phyloP scores from a whole-genome alignment of 2,329 filamentous ascomycete species.

The Elsinoe necatrix region DNA sequence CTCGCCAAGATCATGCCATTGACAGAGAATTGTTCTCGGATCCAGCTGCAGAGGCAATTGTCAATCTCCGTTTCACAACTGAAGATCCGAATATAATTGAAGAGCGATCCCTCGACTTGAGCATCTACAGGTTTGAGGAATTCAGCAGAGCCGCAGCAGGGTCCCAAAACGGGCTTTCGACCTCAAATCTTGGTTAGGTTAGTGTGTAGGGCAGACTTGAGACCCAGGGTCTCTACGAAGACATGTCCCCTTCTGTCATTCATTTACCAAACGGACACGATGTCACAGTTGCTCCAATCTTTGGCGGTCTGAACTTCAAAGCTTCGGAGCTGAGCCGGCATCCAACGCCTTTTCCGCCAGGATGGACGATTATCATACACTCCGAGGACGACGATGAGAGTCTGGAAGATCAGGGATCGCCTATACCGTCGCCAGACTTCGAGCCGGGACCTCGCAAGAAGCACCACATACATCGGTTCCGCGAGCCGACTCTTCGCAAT shows the following conservation, averaged over 20 bases:
- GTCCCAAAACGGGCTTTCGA: neutral
- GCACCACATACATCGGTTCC: slow-evolving; percentile 56
- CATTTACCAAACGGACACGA: slow-evolving; percentile 82
- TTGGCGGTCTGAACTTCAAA: slow-evolving; percentile 88
- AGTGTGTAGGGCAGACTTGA: neutral
- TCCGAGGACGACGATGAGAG: slow-evolving; percentile 48
- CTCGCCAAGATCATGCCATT: slow-evolving; percentile 3
- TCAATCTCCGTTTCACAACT: slow-evolving; percentile 1
- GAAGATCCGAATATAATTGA: slow-evolving; percentile 2
- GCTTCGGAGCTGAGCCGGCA: slow-evolving; percentile 63
- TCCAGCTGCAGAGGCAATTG: neutral
- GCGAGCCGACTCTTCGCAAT: slow-evolving; percentile 62
- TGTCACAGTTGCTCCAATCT: slow-evolving; percentile 73
- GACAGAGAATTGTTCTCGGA: neutral
- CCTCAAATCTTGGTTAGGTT: neutral
- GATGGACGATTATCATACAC: slow-evolving; percentile 84
- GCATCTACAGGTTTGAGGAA: neutral
- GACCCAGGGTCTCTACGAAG: slow-evolving; percentile 2
- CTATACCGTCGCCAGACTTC: slow-evolving; percentile 27
- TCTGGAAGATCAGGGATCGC: slow-evolving; percentile 22
- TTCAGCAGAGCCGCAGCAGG: slow-evolving; percentile 7
- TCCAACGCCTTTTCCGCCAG: slow-evolving; percentile 66
- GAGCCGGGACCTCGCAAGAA: slow-evolving; percentile 20
- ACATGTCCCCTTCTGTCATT: slow-evolving; percentile 44
- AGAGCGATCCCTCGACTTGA: neutral